These are phyloP conservation scores for Linum tenue DNA, from an alignment of 345 rosid genomes.

Conservation along the genomic window DNA sequence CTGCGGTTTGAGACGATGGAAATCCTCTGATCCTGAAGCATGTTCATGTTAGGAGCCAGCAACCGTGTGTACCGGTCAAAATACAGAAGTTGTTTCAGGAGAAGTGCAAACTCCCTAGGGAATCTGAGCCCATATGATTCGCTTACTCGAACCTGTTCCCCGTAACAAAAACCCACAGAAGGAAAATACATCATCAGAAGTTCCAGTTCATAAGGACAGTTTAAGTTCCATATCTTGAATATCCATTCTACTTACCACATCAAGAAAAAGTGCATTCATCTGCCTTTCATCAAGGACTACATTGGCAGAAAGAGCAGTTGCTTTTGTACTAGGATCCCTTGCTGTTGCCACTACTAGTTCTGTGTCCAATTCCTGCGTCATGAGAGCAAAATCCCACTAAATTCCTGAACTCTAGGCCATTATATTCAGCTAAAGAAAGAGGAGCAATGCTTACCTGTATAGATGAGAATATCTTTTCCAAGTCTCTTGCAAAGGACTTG, in stretches of 20 bases:
- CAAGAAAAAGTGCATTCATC: constrained; percentile 95
- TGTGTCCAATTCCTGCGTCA: constrained; percentile 72
- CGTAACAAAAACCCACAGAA: constrained; percentile 1
- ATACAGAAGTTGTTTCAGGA: constrained; percentile 93
- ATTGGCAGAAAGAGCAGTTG: constrained; percentile 86
- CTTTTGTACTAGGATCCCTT: constrained; percentile 46
- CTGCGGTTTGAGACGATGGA: constrained; percentile 59
- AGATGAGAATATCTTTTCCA: constrained; percentile 82
- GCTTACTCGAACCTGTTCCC: constrained; percentile 58
- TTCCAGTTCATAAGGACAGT: too few species aligned
- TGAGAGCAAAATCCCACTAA: constrained; percentile 3
- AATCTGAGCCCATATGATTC: constrained; percentile 86
- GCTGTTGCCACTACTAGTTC: constrained; percentile 86
- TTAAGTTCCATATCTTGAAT: too few species aligned
- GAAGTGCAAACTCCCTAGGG: constrained; percentile 92
- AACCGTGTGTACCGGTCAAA: constrained; percentile 87
- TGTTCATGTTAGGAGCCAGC: constrained; percentile 84
- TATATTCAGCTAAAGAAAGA: background rate
- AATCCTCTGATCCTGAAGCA: constrained; percentile 95
- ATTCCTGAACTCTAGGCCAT: background rate
- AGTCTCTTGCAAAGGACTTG: constrained; percentile 78
- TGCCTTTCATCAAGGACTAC: constrained; percentile 80
- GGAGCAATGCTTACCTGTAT: constrained; percentile 46
- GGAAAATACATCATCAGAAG: background rate
- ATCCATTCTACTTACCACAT: constrained; percentile 49